Evolutionary conservation across 169 alveolate genomes (phyloP), one percentile per base, ranked within the genome.

Genomic region (Cryptosporidium parvum): DNA sequence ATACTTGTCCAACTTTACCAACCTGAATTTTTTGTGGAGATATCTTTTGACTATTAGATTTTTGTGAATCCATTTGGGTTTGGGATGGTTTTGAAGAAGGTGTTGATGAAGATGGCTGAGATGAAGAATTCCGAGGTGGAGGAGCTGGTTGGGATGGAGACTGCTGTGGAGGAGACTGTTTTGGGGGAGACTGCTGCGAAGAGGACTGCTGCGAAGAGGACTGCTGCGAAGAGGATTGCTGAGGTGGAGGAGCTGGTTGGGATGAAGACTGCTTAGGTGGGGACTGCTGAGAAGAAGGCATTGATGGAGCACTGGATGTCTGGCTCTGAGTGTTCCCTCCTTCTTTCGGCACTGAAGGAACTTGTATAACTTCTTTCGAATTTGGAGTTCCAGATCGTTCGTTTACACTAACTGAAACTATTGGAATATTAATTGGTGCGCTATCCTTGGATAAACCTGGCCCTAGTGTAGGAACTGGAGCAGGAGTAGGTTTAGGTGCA

Each of bases 341-440:
- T n/a, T 53, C 69, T 48, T 37, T 53, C 2, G 58, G 53, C n/a
- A 72, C 52, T 31, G 85, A 37, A 35, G 85, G 70, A 51, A 72
- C 67, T 29, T 44, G 70, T 72, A 72, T 53, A 14, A 72, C 85
- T 9, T 26, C 21, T 23, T 21, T 51, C 53, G 85, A 51, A 23
- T 48, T 33, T 5, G 85, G 85, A 31, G 23, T 31, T 29, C 52
- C 53, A 2, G 85, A 72, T 7, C 69, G 70, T n/a, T 45, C 67
- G 62, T 29, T 72, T 23, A 7, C 37, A 44, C 33, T 29, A 14
- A 72, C 69, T 31, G 85, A 45, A 10, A 72, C 85, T 29, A 72
- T 16, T 48, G 85, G 85, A n/a, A 72, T 52, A 72, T 44, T 35
- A 69, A 51, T 16, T 35, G 73, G 56, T 67, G 73, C 33, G 21